These are phyloP conservation scores for Pezicula rhizophila DNA, from an alignment of 2,329 filamentous ascomycete genomes.

Conservation along the genomic window DNA sequence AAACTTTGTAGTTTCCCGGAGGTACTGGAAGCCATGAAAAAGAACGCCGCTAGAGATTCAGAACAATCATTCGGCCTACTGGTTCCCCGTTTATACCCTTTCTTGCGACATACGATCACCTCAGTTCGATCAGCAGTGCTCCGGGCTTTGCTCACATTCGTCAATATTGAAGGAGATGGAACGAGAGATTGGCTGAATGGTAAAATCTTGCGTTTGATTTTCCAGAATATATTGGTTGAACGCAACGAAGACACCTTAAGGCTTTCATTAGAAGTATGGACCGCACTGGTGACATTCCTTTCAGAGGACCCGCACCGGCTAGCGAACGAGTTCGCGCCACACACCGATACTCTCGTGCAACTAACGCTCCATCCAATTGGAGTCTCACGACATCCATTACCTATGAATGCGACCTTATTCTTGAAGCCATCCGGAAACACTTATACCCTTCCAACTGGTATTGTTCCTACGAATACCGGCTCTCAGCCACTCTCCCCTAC, in stretches of 20 bases:
- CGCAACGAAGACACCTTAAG: slow-evolving; percentile 77
- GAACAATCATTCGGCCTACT: slow-evolving; percentile 87
- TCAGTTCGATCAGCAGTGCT: slow-evolving; percentile 90
- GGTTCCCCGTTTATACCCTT: slow-evolving; percentile 90
- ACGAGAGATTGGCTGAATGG: slow-evolving; percentile 90
- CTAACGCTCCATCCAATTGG: slow-evolving; percentile 88
- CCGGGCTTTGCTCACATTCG: slow-evolving; percentile 86
- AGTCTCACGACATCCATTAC: slow-evolving; percentile 80
- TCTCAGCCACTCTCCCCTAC: slow-evolving; percentile 30
- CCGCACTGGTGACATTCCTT: slow-evolving; percentile 65
- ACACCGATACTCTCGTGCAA: slow-evolving; percentile 76
- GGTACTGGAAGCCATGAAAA: slow-evolving; percentile 90
- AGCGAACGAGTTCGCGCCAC: slow-evolving; percentile 64
- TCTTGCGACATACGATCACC: slow-evolving; percentile 93
- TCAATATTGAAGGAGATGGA: slow-evolving; percentile 72
- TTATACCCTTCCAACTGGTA: slow-evolving; percentile 53
- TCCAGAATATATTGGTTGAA: slow-evolving; percentile 93
- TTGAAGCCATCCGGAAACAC: slow-evolving; percentile 88
- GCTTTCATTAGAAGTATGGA: slow-evolving; percentile 83
- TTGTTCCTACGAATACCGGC: slow-evolving; percentile 35
- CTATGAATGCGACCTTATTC: slow-evolving; percentile 86
- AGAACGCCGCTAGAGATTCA: slow-evolving; percentile 73
- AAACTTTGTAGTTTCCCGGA: slow-evolving; percentile 93
- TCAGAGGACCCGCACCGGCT: slow-evolving; percentile 57
- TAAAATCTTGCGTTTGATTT: slow-evolving; percentile 79